Evolutionary conservation across 306 rosid genomes (phyloP).

Genomic region (Rosa persica): DNA sequence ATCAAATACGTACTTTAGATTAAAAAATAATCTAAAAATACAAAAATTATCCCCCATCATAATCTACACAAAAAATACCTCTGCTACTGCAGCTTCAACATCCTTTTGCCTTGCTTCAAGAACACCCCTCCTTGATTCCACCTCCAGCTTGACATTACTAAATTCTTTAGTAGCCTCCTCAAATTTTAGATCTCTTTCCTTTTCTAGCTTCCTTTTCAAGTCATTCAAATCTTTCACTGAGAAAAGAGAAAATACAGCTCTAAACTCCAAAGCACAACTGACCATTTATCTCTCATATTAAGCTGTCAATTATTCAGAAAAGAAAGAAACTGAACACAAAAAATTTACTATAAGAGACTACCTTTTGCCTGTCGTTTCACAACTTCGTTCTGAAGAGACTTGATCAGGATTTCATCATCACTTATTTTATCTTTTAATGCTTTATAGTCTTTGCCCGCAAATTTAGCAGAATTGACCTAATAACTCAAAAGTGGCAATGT

Average conservation of each 20-base stretch:
- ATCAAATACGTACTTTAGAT: neutral
- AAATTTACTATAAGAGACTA: constrained; percentile 30
- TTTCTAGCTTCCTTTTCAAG: constrained; percentile 50
- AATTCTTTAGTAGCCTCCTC: constrained; percentile 58
- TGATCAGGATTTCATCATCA: constrained; percentile 64
- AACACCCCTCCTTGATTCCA: constrained; percentile 57
- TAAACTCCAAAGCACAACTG: neutral
- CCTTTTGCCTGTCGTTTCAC: constrained; percentile 70
- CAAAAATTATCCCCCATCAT: neutral
- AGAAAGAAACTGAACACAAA: constrained; percentile 12
- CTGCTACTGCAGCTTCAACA: constrained; percentile 58
- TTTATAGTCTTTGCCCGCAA: constrained; percentile 69
- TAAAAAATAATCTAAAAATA: neutral
- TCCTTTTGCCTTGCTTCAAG: constrained; percentile 60
- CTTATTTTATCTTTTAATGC: constrained; percentile 63
- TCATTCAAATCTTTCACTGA: constrained; percentile 65
- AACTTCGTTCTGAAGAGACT: constrained; percentile 77
- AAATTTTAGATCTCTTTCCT: constrained; percentile 46
- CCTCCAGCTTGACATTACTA: constrained; percentile 45
- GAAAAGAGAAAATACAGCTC: constrained; percentile 16
- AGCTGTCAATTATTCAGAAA: neutral
- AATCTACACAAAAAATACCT: constrained; percentile 42
- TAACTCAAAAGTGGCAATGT: constrained; percentile 18
- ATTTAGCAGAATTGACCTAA: constrained; percentile 74
- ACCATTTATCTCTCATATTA: constrained; percentile 1